Percentiles rank a stretch among this genome's conserved stretches.
These are phyloP conservation scores for Cyclotella cryptica DNA, from an alignment of 108 stramenopile species.

Conservation along the genomic window DNA sequence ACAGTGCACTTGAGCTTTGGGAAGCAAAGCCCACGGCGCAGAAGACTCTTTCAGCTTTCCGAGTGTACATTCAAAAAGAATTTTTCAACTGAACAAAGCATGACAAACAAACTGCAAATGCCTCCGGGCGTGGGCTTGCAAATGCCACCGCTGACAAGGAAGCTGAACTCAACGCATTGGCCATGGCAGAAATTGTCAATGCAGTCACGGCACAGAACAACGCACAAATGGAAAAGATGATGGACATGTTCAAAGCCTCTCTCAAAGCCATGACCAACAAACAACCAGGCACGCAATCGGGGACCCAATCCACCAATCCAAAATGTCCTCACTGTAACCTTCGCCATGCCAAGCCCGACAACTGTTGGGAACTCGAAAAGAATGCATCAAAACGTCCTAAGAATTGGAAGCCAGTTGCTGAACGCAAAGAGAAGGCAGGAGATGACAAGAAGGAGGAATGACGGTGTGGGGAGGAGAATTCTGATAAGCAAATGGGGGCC, in stretches of 20 bases:
- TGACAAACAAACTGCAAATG: not conserved
- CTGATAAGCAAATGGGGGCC: not conserved
- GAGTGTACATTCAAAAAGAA: slow-evolving; percentile 1
- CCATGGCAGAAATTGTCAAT: slow-evolving; percentile 4
- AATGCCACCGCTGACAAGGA: not conserved
- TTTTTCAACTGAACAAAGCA: not conserved
- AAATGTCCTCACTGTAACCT: slow-evolving; percentile 1
- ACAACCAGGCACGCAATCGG: not conserved
- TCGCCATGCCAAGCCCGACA: slow-evolving; percentile 8
- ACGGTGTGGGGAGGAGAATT: not conserved
- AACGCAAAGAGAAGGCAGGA: slow-evolving; percentile 2
- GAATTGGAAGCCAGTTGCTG: slow-evolving; percentile 3
- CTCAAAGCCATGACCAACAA: not conserved
- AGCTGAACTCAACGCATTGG: not conserved
- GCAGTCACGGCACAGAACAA: too few species aligned
- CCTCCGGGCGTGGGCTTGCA: not conserved
- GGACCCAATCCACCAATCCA: not conserved
- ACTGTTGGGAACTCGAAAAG: slow-evolving; percentile 9
- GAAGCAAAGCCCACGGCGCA: not conserved
- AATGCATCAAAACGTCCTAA: not conserved
- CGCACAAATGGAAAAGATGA: too few species aligned
- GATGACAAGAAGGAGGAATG: slow-evolving; percentile 1
- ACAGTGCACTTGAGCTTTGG: not conserved
- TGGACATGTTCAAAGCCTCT: too few species aligned
- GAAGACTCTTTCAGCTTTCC: not conserved